These are phyloP conservation scores for Candida tibetensis DNA, from an alignment of 805 yeast genomes.

Conservation along the genomic window DNA sequence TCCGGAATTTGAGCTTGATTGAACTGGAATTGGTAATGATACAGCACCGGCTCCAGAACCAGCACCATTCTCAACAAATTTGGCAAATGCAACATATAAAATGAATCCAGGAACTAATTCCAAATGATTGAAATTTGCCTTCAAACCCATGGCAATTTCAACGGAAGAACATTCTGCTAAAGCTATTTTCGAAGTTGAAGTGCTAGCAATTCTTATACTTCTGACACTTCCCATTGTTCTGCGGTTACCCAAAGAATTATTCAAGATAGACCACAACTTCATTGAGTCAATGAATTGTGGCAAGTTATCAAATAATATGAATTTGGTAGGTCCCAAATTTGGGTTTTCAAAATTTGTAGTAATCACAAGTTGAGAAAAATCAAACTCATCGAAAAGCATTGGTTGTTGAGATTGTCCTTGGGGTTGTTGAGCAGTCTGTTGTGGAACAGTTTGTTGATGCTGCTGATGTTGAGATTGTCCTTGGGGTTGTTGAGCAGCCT, in stretches of 20 bases:
- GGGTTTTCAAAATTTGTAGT: slow-evolving; percentile 74
- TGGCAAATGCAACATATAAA: slow-evolving; percentile 82
- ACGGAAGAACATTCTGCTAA: slow-evolving; percentile 70
- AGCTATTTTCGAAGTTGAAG: slow-evolving; percentile 21
- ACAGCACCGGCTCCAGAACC: background rate
- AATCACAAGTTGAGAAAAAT: slow-evolving; percentile 55
- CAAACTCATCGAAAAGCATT: slow-evolving; percentile 48
- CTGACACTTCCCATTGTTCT: slow-evolving; percentile 63
- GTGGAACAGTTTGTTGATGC: slow-evolving; percentile 3
- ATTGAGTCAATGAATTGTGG: slow-evolving; percentile 66
- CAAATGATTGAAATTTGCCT: slow-evolving; percentile 73
- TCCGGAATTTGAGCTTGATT: background rate
- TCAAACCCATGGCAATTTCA: slow-evolving; percentile 77
- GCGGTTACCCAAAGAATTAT: slow-evolving; percentile 52
- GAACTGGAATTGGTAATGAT: background rate
- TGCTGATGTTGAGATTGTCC: slow-evolving; percentile 5
- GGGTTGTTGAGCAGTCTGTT: no score
- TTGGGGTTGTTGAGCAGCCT: slow-evolving; percentile 1
- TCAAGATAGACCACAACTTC: slow-evolving; percentile 25
- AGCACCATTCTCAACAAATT: slow-evolving; percentile 41
- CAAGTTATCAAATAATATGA: slow-evolving; percentile 74
- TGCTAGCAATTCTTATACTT: slow-evolving; percentile 41
- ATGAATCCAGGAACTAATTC: slow-evolving; percentile 79
- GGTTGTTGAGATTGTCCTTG: slow-evolving; percentile 7
- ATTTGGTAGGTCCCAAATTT: slow-evolving; percentile 70